Percentiles rank a stretch among this genome's conserved stretches.
phyloP scores from a whole-genome alignment of 768 basidiomycete species.

The Collybia sordida region DNA sequence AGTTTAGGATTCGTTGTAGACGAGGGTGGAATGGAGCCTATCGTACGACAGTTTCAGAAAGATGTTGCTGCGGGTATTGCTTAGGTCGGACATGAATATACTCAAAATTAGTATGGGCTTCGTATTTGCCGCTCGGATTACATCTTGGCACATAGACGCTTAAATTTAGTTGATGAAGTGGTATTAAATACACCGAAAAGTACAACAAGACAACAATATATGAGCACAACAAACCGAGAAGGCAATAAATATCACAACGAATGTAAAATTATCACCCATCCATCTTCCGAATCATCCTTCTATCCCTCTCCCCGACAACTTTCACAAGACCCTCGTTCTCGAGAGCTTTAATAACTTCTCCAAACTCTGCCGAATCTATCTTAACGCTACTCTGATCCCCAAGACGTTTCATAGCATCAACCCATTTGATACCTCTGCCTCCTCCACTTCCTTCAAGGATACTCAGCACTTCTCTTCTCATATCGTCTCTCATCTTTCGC shows the following conservation, averaged over 20 bases:
- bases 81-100: slow-evolving; percentile 3
- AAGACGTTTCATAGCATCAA: slow-evolving; percentile 75
- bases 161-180: too few species aligned
- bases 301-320: slow-evolving; percentile 85
- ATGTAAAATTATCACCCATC: slow-evolving; percentile 33
- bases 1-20: slow-evolving; percentile 43
- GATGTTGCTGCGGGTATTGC: slow-evolving; percentile 17
- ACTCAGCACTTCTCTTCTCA: slow-evolving; percentile 76
- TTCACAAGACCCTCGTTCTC: slow-evolving; percentile 88
- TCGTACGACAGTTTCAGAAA: slow-evolving; percentile 37
- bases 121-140: too few species aligned
- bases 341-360: slow-evolving; percentile 70
- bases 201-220: too few species aligned
- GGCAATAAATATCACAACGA: neutral
- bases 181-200: too few species aligned
- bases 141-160: too few species aligned
- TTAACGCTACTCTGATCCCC: slow-evolving; percentile 83
- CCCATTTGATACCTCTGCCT: slow-evolving; percentile 72
- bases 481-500: slow-evolving; percentile 83
- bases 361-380: slow-evolving; percentile 79
- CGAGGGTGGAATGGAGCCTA: slow-evolving; percentile 44
- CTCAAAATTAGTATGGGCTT: too few species aligned
- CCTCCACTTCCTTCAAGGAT: slow-evolving; percentile 58
- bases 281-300: slow-evolving; percentile 72
- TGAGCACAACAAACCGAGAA: neutral